Conservation (phyloP, 352 stramenopile genomes). For the Blastocystis sp. region DNA sequence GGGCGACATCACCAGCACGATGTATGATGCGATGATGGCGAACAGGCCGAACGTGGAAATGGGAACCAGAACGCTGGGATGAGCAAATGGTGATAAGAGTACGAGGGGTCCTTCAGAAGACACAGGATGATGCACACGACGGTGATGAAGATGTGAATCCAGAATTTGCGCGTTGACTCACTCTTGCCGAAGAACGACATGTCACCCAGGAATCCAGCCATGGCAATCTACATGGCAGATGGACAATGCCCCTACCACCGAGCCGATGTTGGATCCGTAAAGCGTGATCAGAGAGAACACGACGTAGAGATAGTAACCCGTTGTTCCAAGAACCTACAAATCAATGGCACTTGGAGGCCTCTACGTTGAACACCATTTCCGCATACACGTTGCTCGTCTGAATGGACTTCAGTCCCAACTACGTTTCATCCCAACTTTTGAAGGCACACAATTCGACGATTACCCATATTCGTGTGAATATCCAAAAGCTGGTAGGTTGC, state of each 20-base stretch:
- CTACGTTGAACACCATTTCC: conserved; percentile 42
- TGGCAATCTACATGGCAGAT: not conserved
- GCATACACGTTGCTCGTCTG: conserved; percentile 44
- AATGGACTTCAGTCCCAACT: conserved; percentile 39
- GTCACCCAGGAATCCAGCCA: not conserved
- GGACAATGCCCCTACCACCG: not conserved
- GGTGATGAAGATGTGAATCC: conserved; percentile 7
- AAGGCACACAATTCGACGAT: conserved; percentile 11
- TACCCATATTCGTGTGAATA: conserved; percentile 47
- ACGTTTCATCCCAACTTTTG: not conserved
- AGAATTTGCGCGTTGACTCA: not conserved
- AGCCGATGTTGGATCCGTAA: conserved; percentile 39
- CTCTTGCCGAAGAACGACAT: not conserved
- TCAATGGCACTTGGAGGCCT: not conserved
- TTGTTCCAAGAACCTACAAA: conserved; percentile 17
- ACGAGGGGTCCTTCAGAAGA: conserved; percentile 39
- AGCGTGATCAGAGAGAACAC: conserved; percentile 20
- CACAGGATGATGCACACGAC: conserved; percentile 4
- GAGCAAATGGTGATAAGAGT: not conserved
- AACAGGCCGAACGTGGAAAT: conserved; percentile 25
- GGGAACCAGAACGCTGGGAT: not conserved
- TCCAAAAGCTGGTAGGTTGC: conserved; percentile 44
- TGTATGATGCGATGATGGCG: not conserved
- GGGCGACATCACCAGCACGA: conserved; percentile 17
- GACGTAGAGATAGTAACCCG: conserved; percentile 13